Evolutionary conservation across 805 yeast genomes (phyloP), one percentile per base, ranked within the genome.

Genomic region (Candida endomychidarum): DNA sequence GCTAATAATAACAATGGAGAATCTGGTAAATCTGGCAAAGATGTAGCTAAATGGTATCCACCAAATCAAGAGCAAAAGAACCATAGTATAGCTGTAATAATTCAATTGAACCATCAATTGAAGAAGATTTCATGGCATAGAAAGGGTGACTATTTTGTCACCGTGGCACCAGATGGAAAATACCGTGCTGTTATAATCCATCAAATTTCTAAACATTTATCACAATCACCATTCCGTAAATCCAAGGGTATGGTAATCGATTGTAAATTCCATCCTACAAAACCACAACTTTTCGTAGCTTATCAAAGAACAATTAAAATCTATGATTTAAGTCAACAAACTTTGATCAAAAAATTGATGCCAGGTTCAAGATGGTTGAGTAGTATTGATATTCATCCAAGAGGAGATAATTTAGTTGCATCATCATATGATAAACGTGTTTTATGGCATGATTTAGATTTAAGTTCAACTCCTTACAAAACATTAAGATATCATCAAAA

Each of bases 311-410:
- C 89, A 52, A 77, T 93, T 48, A 81, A 96, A 52, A 79, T 93
- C 39, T 93, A 93, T 63, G 96, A 93, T 61, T 75, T 93, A 54
- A 78, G 95, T 19, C 86, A 82, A 54, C 99, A 93, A 70, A 78
- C 76, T 16, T 64, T 93, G 49, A 74, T 85, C 44, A 89, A 88
- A 73, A 87, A 89, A 54, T 71, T 93, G 51, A 67, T 83, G 70
- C 98, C 99, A 1, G 98, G 98, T 56, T 97, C 96, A 1, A 80
- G 96, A 63, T 87, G 96, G 96, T 75, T 93, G 53, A 81, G 95
- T 14, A 75, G 82, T 51, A 81, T 93, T 57, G 98, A 90, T 59
- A 83, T 93, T 37, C 98, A 93, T 63, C 97, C 98, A 43, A 75
- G 95, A 49, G 99, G 99, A 41, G 98, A 93, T 61, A 90, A 93